Conservation (phyloP, 257 asterid species). For the Thymus mandschuricus region DNA sequence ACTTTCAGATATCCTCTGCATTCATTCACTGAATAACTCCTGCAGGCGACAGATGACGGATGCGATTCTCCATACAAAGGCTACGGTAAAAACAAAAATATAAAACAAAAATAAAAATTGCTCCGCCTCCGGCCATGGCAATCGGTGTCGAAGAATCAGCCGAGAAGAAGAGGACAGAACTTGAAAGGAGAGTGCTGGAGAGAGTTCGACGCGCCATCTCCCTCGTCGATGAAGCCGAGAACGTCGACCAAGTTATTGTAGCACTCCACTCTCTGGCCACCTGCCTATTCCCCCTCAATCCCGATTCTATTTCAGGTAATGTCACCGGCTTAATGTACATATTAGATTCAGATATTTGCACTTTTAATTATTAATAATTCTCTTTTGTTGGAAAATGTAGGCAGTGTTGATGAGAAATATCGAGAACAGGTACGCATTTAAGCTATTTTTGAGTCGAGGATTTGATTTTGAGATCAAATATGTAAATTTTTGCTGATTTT, state of each 20-base stretch:
- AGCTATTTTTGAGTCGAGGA: neutral
- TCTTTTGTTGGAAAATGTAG: conserved; percentile 38
- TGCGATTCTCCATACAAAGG: too few species aligned
- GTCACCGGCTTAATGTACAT: neutral
- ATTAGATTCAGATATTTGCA: neutral
- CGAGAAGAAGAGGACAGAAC: conserved; percentile 36
- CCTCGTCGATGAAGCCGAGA: conserved; percentile 52
- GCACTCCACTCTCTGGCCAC: conserved; percentile 79
- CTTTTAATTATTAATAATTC: neutral
- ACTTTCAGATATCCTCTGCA: too few species aligned
- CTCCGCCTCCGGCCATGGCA: conserved; percentile 36
- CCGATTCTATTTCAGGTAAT: conserved; percentile 58
- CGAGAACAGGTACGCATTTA: conserved; percentile 55
- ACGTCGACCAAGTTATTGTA: conserved; percentile 70
- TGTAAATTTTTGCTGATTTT: neutral
- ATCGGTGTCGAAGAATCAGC: conserved; percentile 36
- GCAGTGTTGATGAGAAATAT: conserved; percentile 56
- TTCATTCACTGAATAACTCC: too few species aligned
- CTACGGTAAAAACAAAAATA: too few species aligned
- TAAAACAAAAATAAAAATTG: too few species aligned
- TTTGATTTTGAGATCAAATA: conserved; percentile 5
- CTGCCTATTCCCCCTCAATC: conserved; percentile 57
- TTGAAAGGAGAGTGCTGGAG: conserved; percentile 56
- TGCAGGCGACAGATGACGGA: too few species aligned
- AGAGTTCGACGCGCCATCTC: conserved; percentile 63